Conservation (phyloP, 345 rosid species). For the Nasturtium officinale region DNA sequence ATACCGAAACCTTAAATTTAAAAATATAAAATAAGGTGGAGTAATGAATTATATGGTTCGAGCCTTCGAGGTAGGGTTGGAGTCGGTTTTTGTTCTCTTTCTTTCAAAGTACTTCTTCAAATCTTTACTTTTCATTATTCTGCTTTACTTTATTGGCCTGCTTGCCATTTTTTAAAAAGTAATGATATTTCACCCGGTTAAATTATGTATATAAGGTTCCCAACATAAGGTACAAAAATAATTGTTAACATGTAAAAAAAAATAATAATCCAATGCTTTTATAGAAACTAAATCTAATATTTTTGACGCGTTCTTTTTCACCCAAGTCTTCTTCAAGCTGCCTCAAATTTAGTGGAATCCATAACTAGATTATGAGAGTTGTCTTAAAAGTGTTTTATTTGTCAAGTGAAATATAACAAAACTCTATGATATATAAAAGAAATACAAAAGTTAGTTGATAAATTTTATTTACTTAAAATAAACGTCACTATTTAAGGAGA, state of each 20-base stretch:
- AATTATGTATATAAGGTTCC: slow-evolving; percentile 24
- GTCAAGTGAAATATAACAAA: slow-evolving; percentile 12
- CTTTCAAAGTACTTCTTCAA: slow-evolving; percentile 11
- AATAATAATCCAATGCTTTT: background rate
- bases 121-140: slow-evolving; percentile 18
- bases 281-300: background rate
- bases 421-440: background rate
- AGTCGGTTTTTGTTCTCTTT: slow-evolving; percentile 24
- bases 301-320: background rate
- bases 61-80: slow-evolving; percentile 7
- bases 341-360: slow-evolving; percentile 19
- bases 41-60: slow-evolving; percentile 13
- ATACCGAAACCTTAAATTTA: background rate
- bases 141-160: slow-evolving; percentile 35
- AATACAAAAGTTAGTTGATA: background rate
- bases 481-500: slow-evolving; percentile 18
- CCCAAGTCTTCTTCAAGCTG: slow-evolving; percentile 12
- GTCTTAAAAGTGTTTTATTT: slow-evolving; percentile 14
- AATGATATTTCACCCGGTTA: slow-evolving; percentile 5
- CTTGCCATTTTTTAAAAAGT: slow-evolving; percentile 7
- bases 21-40: background rate
- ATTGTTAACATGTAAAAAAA: background rate
- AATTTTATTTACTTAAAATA: background rate
- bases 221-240: slow-evolving; percentile 4
- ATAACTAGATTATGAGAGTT: slow-evolving; percentile 14